phyloP scores from a whole-genome alignment of 139 green algal genomes.

The Microglena sp. region DNA sequence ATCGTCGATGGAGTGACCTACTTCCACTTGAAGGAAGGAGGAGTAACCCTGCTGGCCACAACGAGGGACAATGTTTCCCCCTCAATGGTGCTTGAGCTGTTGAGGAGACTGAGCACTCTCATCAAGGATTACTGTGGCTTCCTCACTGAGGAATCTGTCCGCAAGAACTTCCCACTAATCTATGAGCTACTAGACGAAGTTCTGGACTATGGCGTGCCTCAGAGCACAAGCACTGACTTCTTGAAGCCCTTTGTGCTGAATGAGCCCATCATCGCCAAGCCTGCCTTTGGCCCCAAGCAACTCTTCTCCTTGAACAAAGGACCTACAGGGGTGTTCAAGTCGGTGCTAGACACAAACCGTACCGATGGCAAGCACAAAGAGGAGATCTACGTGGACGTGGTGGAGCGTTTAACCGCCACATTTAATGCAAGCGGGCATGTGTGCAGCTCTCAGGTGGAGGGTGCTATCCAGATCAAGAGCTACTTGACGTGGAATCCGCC shows the following conservation, averaged over 20 bases:
- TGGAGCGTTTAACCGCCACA: slow-evolving; percentile 84
- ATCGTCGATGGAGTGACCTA: slow-evolving; percentile 88
- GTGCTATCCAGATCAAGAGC: slow-evolving; percentile 69
- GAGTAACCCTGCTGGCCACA: slow-evolving; percentile 78
- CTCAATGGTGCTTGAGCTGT: slow-evolving; percentile 80
- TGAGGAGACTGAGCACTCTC: slow-evolving; percentile 73
- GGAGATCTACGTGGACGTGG: slow-evolving; percentile 97
- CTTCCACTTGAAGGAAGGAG: slow-evolving; percentile 74
- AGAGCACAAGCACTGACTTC: slow-evolving; percentile 79
- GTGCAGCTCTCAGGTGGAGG: slow-evolving; percentile 69
- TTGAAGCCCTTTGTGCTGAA: slow-evolving; percentile 88
- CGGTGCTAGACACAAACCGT: slow-evolving; percentile 67
- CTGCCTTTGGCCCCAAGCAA: neutral
- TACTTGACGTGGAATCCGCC: slow-evolving; percentile 78
- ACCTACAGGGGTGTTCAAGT: slow-evolving; percentile 76
- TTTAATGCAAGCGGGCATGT: slow-evolving; percentile 79
- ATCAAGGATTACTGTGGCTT: slow-evolving; percentile 57
- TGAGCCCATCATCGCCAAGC: slow-evolving; percentile 62
- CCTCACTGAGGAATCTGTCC: slow-evolving; percentile 82
- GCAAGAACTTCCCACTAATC: slow-evolving; percentile 89
- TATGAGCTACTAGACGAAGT: slow-evolving; percentile 97
- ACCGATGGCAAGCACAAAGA: slow-evolving; percentile 50
- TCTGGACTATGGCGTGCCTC: slow-evolving; percentile 76
- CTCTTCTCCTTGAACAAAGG: slow-evolving; percentile 40
- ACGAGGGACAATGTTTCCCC: slow-evolving; percentile 81